These are phyloP conservation scores for Penicillium sclerotigenum DNA, from an alignment of 2,329 filamentous ascomycete species.

Conservation along the genomic window DNA sequence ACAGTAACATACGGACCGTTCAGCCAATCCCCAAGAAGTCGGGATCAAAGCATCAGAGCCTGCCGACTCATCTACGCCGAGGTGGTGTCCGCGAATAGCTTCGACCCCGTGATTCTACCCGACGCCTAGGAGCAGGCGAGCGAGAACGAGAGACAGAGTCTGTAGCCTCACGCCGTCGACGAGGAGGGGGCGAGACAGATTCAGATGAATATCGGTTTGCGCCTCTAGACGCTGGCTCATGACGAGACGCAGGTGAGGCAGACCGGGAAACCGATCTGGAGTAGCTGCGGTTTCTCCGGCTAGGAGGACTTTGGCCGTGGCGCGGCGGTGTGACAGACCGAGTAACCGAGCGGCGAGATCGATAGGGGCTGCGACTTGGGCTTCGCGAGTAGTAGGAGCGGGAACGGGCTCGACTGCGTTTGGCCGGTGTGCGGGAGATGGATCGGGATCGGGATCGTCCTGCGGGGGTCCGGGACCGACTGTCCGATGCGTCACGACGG, in stretches of 20 bases:
- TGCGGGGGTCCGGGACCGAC: constrained; percentile 32
- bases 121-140: constrained; percentile 24
- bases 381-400: constrained; percentile 22
- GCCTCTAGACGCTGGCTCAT: constrained; percentile 11
- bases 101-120: constrained; percentile 22
- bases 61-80: constrained; percentile 13
- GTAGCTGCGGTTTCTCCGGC: constrained; percentile 29
- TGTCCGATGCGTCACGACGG: constrained; percentile 33
- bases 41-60: neutral
- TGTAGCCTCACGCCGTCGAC: constrained; percentile 23
- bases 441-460: constrained; percentile 14
- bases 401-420: constrained; percentile 26
- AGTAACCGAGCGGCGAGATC: constrained; percentile 29
- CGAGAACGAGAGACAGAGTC: constrained; percentile 20
- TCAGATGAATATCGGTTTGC: constrained; percentile 21
- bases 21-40: neutral
- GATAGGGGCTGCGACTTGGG: constrained; percentile 20
- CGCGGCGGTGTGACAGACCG: constrained; percentile 30
- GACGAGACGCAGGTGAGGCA: constrained; percentile 20
- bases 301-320: constrained; percentile 14
- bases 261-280: constrained; percentile 35
- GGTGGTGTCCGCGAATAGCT: constrained; percentile 24
- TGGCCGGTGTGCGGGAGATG: constrained; percentile 31
- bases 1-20: neutral
- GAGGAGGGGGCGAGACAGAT: constrained; percentile 32